Percentiles rank a stretch among this genome's conserved stretches.
These are phyloP conservation scores for Aphanomyces cochlioides DNA, from an alignment of 352 stramenopile species.

Conservation along the genomic window DNA sequence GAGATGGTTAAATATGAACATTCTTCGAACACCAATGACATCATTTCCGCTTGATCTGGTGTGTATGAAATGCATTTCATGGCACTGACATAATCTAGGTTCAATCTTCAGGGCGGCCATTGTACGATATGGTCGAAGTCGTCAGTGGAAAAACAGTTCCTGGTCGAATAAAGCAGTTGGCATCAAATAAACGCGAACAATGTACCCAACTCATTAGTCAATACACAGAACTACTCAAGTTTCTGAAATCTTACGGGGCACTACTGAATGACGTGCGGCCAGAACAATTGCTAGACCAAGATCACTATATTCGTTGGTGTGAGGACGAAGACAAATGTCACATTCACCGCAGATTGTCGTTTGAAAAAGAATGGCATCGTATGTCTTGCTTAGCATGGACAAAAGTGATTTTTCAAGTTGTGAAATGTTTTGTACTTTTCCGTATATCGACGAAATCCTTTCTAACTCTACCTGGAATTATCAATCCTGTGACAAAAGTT, in stretches of 20 bases:
- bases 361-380: constrained; percentile 55
- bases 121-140: constrained; percentile 89
- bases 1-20: constrained; percentile 85
- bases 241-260: constrained; percentile 88
- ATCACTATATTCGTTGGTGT: constrained; percentile 77
- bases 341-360: constrained; percentile 40
- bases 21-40: constrained; percentile 56
- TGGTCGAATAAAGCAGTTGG: constrained; percentile 30
- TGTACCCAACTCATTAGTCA: constrained; percentile 55
- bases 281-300: constrained; percentile 69
- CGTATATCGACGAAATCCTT: constrained; percentile 86
- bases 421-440: constrained; percentile 91
- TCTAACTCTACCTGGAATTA: constrained; percentile 41
- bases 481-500: constrained; percentile 13
- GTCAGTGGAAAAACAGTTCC: constrained; percentile 85
- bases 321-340: constrained; percentile 42
- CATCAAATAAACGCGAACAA: constrained; percentile 53
- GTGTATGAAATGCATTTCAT: constrained; percentile 52
- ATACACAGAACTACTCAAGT: constrained; percentile 85
- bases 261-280: constrained; percentile 86
- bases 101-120: constrained; percentile 29
- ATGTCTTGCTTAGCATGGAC: constrained; percentile 73
- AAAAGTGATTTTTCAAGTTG: constrained; percentile 84
- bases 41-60: constrained; percentile 75
- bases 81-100: background rate